Evolutionary conservation across 1,139 yeast genomes (phyloP).

Genomic region (Diutina catenulata): DNA sequence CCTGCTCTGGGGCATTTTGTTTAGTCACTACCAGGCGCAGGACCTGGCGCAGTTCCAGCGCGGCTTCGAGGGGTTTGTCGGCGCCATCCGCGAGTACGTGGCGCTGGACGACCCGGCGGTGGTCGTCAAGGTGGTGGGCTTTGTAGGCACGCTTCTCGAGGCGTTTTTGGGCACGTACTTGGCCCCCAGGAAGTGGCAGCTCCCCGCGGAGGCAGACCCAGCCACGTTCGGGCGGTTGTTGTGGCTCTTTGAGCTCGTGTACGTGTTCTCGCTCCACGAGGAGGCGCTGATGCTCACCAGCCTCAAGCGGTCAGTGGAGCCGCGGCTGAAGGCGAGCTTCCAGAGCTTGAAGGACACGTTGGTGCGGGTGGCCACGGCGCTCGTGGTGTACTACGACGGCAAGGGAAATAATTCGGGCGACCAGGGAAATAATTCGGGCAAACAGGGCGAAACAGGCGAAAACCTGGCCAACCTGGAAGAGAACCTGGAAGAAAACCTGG

Average conservation of each 20-base stretch:
- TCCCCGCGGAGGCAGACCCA: slow-evolving; percentile 5
- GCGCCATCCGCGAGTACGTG: slow-evolving; percentile 28
- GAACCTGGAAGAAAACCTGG: slow-evolving; percentile 7
- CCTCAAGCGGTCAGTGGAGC: slow-evolving; percentile 18
- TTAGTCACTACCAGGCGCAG: slow-evolving; percentile 42
- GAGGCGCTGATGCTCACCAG: slow-evolving; percentile 34
- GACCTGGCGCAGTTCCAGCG: slow-evolving; percentile 28
- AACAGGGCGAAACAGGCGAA: too few species aligned
- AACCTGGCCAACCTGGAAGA: slow-evolving; percentile 6
- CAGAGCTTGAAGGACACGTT: slow-evolving; percentile 42
- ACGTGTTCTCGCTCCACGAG: slow-evolving; percentile 35
- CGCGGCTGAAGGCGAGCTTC: slow-evolving; percentile 20
- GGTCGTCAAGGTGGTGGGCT: slow-evolving; percentile 25
- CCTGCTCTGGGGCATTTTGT: slow-evolving; percentile 65
- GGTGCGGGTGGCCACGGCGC: slow-evolving; percentile 27
- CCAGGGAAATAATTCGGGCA: too few species aligned
- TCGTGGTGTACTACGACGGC: slow-evolving; percentile 27
- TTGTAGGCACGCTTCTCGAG: slow-evolving; percentile 29
- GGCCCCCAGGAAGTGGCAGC: slow-evolving; percentile 7
- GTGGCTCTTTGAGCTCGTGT: slow-evolving; percentile 27
- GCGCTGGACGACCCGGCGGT: slow-evolving; percentile 12
- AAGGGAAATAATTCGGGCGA: too few species aligned
- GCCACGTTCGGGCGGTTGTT: slow-evolving; percentile 12
- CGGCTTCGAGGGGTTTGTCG: slow-evolving; percentile 46
- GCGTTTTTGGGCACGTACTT: slow-evolving; percentile 16